phyloP scores from a whole-genome alignment of 1,284 basidiomycete species.

The Trichosporon coremiiforme region DNA sequence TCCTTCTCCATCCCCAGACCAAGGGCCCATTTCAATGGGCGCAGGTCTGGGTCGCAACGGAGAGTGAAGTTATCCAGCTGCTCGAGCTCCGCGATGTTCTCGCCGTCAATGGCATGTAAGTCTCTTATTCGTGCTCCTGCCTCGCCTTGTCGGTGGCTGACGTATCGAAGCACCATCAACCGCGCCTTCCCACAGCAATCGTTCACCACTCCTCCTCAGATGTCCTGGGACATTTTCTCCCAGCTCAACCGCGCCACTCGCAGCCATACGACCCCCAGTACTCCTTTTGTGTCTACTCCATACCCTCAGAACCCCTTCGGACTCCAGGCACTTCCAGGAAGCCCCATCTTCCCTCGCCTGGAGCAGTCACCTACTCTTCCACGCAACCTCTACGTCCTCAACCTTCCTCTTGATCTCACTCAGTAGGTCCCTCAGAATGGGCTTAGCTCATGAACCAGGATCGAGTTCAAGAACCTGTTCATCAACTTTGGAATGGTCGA shows the following conservation, averaged over 20 bases:
- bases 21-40: conserved; percentile 43
- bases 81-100: conserved; percentile 39
- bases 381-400: conserved; percentile 51
- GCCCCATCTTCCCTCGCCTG: conserved; percentile 3
- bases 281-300: conserved; percentile 20
- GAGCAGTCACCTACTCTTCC: conserved; percentile 35
- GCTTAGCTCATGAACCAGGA: conserved; percentile 31
- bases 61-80: conserved; percentile 41
- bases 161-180: conserved; percentile 25
- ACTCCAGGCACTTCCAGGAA: conserved; percentile 15
- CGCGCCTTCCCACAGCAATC: conserved; percentile 18
- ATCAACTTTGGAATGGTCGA: conserved; percentile 44
- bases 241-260: conserved; percentile 20
- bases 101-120: conserved; percentile 44
- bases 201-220: conserved; percentile 23
- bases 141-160: conserved; percentile 16
- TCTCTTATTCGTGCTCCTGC: conserved; percentile 13
- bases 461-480: conserved; percentile 48
- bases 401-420: conserved; percentile 48
- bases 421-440: conserved; percentile 35
- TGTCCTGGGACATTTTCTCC: conserved; percentile 27
- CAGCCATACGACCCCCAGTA: conserved; percentile 21
- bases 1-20: conserved; percentile 35
- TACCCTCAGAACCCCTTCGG: conserved; percentile 20
- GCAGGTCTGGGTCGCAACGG: conserved; percentile 42